Evolutionary conservation across 441 rosid genomes (phyloP).

Genomic region (Eutrema salsugineum): DNA sequence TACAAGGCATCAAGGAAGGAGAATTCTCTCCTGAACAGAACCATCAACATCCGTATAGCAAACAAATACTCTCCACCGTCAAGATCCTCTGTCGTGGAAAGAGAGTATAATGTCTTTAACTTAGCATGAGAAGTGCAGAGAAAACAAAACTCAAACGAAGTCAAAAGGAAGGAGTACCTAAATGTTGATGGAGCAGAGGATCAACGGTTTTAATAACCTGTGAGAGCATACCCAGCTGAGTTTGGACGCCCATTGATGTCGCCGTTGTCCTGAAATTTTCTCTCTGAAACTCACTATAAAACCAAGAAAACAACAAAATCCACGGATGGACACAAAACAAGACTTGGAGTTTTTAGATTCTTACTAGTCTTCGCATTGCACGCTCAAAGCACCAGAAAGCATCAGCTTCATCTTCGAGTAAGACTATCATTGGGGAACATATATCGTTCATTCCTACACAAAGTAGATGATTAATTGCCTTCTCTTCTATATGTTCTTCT

Average conservation of each 20-base stretch:
- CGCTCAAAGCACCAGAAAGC: constrained; percentile 98
- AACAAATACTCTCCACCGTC: constrained; percentile 93
- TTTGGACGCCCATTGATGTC: constrained; percentile 81
- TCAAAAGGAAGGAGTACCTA: constrained; percentile 43
- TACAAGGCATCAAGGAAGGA: constrained; percentile 80
- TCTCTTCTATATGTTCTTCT: background rate
- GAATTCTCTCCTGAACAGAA: constrained; percentile 92
- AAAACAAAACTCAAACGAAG: background rate
- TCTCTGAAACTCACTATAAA: constrained; percentile 48
- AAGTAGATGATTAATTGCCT: background rate
- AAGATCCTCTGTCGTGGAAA: constrained; percentile 64
- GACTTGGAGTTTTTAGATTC: background rate
- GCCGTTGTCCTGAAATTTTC: constrained; percentile 76
- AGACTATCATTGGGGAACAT: constrained; percentile 88
- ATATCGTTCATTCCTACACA: constrained; percentile 91
- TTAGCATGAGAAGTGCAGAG: background rate
- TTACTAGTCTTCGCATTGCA: constrained; percentile 91
- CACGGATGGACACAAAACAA: background rate
- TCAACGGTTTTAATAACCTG: constrained; percentile 79
- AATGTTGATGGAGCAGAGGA: constrained; percentile 94
- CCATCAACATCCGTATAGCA: constrained; percentile 98
- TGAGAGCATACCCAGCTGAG: constrained; percentile 80
- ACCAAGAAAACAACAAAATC: background rate
- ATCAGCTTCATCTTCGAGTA: constrained; percentile 86
- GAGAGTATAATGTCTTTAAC: background rate